Evolutionary conservation across 768 basidiomycete genomes (phyloP), one percentile per base, ranked within the genome.

Genomic region (Termitomyces sp.): DNA sequence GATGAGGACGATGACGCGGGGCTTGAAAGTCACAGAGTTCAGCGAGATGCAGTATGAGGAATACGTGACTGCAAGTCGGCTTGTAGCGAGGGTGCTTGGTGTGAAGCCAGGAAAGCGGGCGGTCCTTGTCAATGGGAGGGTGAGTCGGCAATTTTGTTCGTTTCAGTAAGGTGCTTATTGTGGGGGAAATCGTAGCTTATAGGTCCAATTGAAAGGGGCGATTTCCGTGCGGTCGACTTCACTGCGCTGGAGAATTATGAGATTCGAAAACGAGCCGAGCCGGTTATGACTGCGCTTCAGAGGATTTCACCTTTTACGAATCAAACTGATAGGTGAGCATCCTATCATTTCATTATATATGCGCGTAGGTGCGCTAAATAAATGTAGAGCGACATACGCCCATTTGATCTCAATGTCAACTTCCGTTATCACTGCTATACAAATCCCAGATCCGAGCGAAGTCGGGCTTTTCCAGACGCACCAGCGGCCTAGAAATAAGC

Each of bases 161-260:
- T 49, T 8, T 28, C 57, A 52, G 28, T 18, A 7, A 54, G 32
- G 36, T 33, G 54, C 45, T 57, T 53, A 32, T 13, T 35, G 3
- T 20, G 28, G 11, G 26, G 26, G 13, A 24, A 36, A 35, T 11
- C 47, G 2, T 63, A 96, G 94, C 71, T 96, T 52, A 74, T 98
- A 28, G 91, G 92, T 0, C 92, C 92, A 0, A 73, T 97, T 38
- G 70, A 72, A 11, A 62, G 71, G 2, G 79, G 76, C 3, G 80
- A 81, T 40, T 92, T 98, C 67, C 61, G 71, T 7, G 70, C 82
- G 0, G 79, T 79, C n/a, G 96, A 98, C 68, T 87, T 95, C 66
- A 73, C 76, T 47, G 77, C 82, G 1, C 71, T 98, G 46, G 83
- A 86, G 59, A 70, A 73, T 5, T 95, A 88, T 68, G 97, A 99